Evolutionary conservation across 208 protist species (phyloP).

Genomic region (Leishmania tarentolae): DNA sequence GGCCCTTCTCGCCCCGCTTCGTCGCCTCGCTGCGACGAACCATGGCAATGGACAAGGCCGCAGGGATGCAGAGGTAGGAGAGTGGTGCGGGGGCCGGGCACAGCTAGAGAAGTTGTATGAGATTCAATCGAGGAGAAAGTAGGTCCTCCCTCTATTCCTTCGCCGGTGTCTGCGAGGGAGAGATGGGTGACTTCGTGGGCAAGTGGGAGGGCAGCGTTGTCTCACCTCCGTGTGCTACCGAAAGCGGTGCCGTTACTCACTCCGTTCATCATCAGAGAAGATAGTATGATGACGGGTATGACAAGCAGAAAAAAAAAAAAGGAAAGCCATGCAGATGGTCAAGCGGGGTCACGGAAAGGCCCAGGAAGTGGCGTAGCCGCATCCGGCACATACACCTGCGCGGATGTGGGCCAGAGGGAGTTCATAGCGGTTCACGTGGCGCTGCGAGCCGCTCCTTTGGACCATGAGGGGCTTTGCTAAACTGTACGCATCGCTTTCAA

Average conservation of each 20-base stretch:
- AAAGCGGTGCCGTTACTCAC: not conserved
- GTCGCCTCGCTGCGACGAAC: constrained; percentile 17
- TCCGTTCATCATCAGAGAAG: not conserved
- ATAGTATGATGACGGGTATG: not conserved
- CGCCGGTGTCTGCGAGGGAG: not conserved
- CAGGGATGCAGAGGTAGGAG: not conserved
- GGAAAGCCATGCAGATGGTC: not conserved
- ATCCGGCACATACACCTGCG: too few species aligned
- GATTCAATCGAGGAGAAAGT: not conserved
- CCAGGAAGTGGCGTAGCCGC: not conserved
- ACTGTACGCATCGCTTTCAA: not conserved
- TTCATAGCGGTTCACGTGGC: not conserved
- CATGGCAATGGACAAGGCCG: not conserved
- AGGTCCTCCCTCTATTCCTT: not conserved
- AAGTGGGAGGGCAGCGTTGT: not conserved
- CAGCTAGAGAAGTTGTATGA: not conserved
- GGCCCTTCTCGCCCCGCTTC: constrained; percentile 11
- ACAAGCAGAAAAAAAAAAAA: not conserved
- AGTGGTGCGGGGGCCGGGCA: not conserved
- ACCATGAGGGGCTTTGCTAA: not conserved
- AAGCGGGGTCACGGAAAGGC: not conserved
- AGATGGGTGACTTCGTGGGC: not conserved
- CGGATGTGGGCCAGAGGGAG: not conserved
- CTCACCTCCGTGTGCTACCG: not conserved
- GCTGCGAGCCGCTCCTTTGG: not conserved